Evolutionary conservation across 2,329 filamentous ascomycete genomes (phyloP), one percentile per base, ranked within the genome.

Genomic region (Penicillium sp.): DNA sequence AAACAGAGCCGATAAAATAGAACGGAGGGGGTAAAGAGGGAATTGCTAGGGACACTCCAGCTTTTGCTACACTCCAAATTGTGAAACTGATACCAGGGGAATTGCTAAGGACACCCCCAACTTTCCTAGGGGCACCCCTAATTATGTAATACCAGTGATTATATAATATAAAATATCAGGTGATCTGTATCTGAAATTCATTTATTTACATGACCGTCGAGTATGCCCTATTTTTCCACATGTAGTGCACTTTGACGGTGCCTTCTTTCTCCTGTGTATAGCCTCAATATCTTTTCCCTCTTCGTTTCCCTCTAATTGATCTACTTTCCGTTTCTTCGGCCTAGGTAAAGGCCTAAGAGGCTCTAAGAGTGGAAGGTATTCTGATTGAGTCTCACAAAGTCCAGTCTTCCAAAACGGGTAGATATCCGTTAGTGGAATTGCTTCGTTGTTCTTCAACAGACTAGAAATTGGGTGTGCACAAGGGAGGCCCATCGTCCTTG

Each of bases 281-380:
- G 36, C 7, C 20, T 40, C 36, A 9, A 3, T 18, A n/a, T n/a
- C n/a, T n/a, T n/a, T n/a, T n/a, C n/a, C n/a, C 12, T 23, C 13
- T 20, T 20, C 23, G 3, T 20, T 40, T 40, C 23, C 2, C 36
- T 40, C 15, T 3, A 5, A 18, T 23, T 40, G 6, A 40, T 23
- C 20, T 23, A 18, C 2, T 18, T 40, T 40, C 18, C 20, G 36
- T 40, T 40, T 40, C 21, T 40, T 40, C 18, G 36, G 36, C 17
- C 20, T 40, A 2, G 20, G 42, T 10, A 45, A 9, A 18, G 42
- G 42, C 17, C 30, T 20, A 3, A 33, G 4, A 45, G 42, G 42
- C 27, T 45, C 42, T 18, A 45, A 32, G 24, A 45, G 24, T 45
- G 27, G 42, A 2, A 33, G 42, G 20, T 45, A 45, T 33, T 30